Evolutionary conservation across 495 filamentous ascomycete species (phyloP), one percentile per base, ranked within the genome.

Genomic region (Thozetella sp.): DNA sequence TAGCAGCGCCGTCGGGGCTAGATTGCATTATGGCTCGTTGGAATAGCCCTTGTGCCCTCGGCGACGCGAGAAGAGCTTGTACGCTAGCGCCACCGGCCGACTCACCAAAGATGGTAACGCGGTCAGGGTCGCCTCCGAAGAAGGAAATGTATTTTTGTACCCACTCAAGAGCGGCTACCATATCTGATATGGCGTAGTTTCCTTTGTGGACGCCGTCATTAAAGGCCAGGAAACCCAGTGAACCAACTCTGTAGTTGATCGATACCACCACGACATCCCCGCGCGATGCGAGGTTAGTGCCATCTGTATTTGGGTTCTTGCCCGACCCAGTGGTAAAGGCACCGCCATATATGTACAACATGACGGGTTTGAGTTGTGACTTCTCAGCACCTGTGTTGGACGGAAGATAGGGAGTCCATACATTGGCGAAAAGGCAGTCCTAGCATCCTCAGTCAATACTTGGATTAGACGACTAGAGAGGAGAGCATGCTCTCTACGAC

Each of bases 101-200:
- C 62, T 90, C 82, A 20, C 89, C 89, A 67, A 83, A 83, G 2
- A 91, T 75, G 0, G 88, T 91, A 26, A 91, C 82, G 30, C 76
- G 68, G 19, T 69, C 61, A 0, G 83, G 77, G 63, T 91, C 83
- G 2, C 89, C 89, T 4, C 88, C 88, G 61, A 92, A 90, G 2
- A 79, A 71, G 55, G 76, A 72, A 58, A 90, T 89, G 64, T 91
- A 78, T 62, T 83, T 76, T 53, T 88, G 76, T 13, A 91, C 80
- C 89, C 89, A 91, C 55, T 88, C 67, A 17, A 91, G 51, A 3
- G 66, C 70, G n/a, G 57, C 56, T 12, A 68, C 54, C 67, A 67
- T 63, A 43, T 72, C 69, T 22, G 67, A 68, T 3, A 72, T 25
- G 25, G 53, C 67, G 58, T 72, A 72, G 60, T 72, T 72, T 12